Percentiles rank a stretch among this genome's conserved stretches.
These are phyloP conservation scores for Aureobasidium musti DNA, from an alignment of 2,329 filamentous ascomycete genomes.

Conservation along the genomic window DNA sequence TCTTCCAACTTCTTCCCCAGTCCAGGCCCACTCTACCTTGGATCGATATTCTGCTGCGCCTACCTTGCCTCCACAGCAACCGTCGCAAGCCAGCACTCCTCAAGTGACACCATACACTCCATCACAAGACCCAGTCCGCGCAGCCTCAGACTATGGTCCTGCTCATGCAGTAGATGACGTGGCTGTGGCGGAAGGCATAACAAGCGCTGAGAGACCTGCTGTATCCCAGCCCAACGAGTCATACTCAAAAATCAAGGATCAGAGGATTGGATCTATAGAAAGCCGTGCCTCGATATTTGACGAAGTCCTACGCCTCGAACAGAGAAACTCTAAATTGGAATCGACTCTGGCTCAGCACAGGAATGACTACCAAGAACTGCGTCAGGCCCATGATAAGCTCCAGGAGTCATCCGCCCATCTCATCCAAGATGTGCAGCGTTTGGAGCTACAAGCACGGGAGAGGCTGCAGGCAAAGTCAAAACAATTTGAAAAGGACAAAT, in stretches of 20 bases:
- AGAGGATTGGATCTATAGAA: neutral
- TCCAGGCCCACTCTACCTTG: neutral
- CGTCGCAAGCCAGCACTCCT: neutral
- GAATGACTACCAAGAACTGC: neutral
- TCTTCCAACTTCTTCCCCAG: neutral
- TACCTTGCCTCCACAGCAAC: neutral
- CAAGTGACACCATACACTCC: neutral
- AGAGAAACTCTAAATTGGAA: neutral
- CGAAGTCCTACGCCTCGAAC: slow-evolving; percentile 9
- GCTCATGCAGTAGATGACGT: slow-evolving; percentile 2
- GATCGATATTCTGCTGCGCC: neutral
- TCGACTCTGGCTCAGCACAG: slow-evolving; percentile 3
- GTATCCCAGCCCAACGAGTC: neutral
- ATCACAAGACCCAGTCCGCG: neutral
- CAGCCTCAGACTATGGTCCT: neutral
- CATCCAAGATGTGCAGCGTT: neutral
- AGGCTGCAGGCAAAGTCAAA: neutral
- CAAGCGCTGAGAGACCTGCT: neutral
- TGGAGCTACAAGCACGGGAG: neutral
- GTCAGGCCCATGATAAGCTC: neutral
- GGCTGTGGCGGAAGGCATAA: neutral
- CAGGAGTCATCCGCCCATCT: neutral
- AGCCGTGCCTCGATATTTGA: slow-evolving; percentile 3
- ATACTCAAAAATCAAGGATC: neutral
- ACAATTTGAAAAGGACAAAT: neutral